These are phyloP conservation scores for Saccharomyces kudriavzevii DNA, from an alignment of 805 yeast species.

Conservation along the genomic window DNA sequence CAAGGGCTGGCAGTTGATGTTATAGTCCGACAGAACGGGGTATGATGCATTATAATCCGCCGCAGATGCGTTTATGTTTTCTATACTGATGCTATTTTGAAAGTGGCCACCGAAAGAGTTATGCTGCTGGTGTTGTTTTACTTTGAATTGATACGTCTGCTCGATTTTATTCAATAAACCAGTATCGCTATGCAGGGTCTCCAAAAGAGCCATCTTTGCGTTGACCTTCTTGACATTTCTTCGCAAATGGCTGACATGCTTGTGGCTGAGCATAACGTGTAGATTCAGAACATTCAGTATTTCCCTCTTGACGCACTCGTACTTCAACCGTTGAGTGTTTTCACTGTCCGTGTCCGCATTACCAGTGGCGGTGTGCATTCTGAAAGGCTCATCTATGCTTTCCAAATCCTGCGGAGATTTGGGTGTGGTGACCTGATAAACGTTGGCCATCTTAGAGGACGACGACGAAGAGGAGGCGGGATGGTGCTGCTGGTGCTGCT, in stretches of 20 bases:
- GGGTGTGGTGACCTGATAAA: conserved; percentile 37
- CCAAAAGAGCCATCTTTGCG: conserved; percentile 46
- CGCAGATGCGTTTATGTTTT: not conserved
- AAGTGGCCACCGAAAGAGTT: not conserved
- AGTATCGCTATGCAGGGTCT: conserved; percentile 35
- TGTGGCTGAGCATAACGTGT: conserved; percentile 53
- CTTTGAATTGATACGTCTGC: not conserved
- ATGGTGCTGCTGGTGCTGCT: not conserved
- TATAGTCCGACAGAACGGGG: not conserved
- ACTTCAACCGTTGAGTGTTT: conserved; percentile 25
- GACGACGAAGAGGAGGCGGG: not conserved
- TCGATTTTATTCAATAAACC: conserved; percentile 19
- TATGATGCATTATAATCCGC: not conserved
- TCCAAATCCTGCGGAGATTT: conserved; percentile 35
- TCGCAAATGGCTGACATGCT: conserved; percentile 43
- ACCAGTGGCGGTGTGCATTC: not conserved
- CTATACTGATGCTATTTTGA: not conserved
- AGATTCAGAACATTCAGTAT: conserved; percentile 44
- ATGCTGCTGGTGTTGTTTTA: not conserved
- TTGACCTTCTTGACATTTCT: conserved; percentile 51
- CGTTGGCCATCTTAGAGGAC: not conserved
- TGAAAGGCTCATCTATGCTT: conserved; percentile 5
- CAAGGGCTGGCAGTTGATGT: conserved; percentile 4
- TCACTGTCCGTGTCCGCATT: conserved; percentile 18
- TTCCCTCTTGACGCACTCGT: conserved; percentile 27